Evolutionary conservation across 352 stramenopile genomes (phyloP), one percentile per base, ranked within the genome.

Genomic region (Blastocystis hominis): DNA sequence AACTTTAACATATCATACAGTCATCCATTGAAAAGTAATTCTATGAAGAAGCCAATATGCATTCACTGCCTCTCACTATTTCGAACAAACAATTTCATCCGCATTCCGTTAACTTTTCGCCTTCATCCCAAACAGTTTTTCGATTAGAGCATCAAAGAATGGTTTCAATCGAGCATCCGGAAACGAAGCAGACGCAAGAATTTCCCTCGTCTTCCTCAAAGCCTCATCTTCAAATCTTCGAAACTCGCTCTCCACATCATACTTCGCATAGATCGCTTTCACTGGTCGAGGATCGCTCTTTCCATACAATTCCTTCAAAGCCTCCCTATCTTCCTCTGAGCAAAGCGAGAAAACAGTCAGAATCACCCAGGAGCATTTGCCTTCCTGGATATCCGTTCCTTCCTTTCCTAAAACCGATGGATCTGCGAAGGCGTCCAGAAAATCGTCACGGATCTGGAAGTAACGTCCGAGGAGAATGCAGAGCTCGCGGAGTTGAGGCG

Each of bases 351-450:
- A 38, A 34, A 78, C 68, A 30, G 68, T 78, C 34, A 78, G 68
- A 17, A 78, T 34, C 5, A 78, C 68, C 68, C 68, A 78, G 10
- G 68, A 78, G 34, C 68, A 78, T 40, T 78, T 78, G 5, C 68
- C 68, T 59, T 78, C 68, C 34, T 78, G 68, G 34, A 78, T 78
- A 34, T 78, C 68, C 7, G 68, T 78, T 55, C 68, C 68, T 30
- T 78, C 68, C 46, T 78, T 78, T n/a, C 30, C 30, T 42, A 78
- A 38, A 17, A 78, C 68, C 10, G 30, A 56, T 30, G 68, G 38
- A 78, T 78, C 68, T n/a, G 68, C 68, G 34, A 78, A 78, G 17
- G 47, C 68, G n/a, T 78, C 68, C 47, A 78, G 59, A 59, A 59
- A 78, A 42, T 78, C 68, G 47, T 78, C 68, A n/a, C 47, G 42